Conservation (phyloP, 352 stramenopile species). For the Aphanomyces cochlioides region DNA sequence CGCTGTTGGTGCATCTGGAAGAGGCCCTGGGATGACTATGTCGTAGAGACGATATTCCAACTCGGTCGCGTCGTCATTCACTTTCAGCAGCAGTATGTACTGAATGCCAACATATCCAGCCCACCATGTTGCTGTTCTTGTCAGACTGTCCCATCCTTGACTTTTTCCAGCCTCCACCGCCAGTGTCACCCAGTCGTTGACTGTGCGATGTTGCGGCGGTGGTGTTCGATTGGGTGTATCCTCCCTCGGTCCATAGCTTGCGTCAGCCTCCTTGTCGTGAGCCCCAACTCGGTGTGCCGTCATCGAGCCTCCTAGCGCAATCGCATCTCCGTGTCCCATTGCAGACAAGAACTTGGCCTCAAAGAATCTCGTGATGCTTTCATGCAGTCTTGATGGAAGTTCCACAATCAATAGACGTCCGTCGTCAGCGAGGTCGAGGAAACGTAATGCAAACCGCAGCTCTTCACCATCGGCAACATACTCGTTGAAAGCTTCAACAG, state of each 20-base stretch:
- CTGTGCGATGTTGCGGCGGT: too few species aligned
- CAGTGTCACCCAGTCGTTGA: too few species aligned
- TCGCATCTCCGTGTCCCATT: constrained; percentile 24
- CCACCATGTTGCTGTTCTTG: constrained; percentile 27
- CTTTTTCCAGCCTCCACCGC: constrained; percentile 26
- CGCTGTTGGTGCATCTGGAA: background rate
- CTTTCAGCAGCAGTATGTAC: constrained; percentile 12
- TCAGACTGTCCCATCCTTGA: constrained; percentile 29
- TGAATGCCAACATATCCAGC: constrained; percentile 29
- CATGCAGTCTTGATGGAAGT: constrained; percentile 30
- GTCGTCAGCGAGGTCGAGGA: constrained; percentile 31
- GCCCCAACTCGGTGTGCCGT: constrained; percentile 16
- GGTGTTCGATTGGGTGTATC: too few species aligned
- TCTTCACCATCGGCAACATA: constrained; percentile 32
- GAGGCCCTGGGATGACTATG: background rate
- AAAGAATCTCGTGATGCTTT: constrained; percentile 27
- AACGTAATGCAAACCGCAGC: constrained; percentile 32
- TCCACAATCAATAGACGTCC: constrained; percentile 30
- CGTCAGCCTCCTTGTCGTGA: constrained; percentile 36
- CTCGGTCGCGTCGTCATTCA: too few species aligned
- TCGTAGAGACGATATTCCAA: too few species aligned
- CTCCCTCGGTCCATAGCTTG: constrained; percentile 29
- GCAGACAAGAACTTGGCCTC: constrained; percentile 14
- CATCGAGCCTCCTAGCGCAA: constrained; percentile 27
- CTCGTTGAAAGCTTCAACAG: constrained; percentile 34